Base-by-base conservation (phyloP, 805 yeast species). In the Barnettozyma pratensis region DNA sequence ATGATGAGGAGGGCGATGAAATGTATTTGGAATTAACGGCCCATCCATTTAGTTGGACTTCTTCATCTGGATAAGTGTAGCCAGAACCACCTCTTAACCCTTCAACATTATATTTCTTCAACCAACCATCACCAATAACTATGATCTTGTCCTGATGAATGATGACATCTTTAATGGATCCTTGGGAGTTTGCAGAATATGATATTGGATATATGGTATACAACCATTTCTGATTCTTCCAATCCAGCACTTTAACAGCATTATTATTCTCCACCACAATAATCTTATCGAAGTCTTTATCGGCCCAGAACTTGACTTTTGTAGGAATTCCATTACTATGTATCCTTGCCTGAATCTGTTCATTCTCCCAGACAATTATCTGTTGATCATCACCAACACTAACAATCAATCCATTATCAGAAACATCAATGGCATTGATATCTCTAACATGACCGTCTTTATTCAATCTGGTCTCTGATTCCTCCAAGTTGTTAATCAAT, bases 71-170 rank as follows among this genome's bases (percentile, higher is more conserved):
- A 14, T 37, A 46, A 1, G 72, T 68, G 39, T 54, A 66, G 1
- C 72, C 70, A 37, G 69, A 57, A 26, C 72, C 72, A 25, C 69
- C 69, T 26, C 44, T 42, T 4, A 68, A 49, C 1, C 52, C 37
- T 2, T 52, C 51, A 5, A 59, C 48, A 25, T 57, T 53, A 49
- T 63, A 68, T 25, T 55, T 50, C 45, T 66, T 65, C 61, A 63
- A 60, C 68, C 69, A 64, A 4, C 71, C 71, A 19, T 59, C 54
- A 1, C 70, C 71, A 19, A 65, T 47, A 7, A 66, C 68, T 1
- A 63, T 46, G 1, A 68, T 30, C 37, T 57, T 56, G 2, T 57
- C 63, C 26, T 62, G 54, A 28, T 49, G 38, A 4, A 61, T 36
- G 3, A 59, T 43, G 1, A 66, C 58, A 42, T 60, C 65, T 6